Base-by-base conservation (phyloP, 306 rosid genomes). In the Cicer chorassanicum region DNA sequence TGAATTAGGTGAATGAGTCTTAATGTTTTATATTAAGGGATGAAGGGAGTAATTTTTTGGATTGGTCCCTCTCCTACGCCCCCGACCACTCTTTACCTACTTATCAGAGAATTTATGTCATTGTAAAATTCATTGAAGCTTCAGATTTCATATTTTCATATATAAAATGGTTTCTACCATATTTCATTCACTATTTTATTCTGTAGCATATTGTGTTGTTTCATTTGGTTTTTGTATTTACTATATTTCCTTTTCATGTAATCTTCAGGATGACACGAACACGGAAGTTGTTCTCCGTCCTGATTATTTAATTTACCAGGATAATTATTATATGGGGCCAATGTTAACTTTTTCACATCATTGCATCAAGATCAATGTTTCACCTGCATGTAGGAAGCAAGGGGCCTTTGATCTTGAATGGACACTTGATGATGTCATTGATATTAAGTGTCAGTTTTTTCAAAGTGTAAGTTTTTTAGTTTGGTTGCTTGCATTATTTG, bases 241-340 rank as follows among this genome's bases (percentile, higher is more conserved):
- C 61, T 66, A 57, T 59, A 15, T 21, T 76, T 71, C 43, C 60
- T 42, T 42, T 76, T 84, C 74, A 42, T 75, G 73, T 24, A 82
- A 80, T 84, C 54, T 80, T 76, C 92, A 93, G 98, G 97, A 86
- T 75, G 85, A 80, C 45, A n/a, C 43, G 69, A 75, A 85, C 63
- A 65, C 24, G 5, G 89, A 84, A 63, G 89, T 93, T 72, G 86
- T 93, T 72, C 96, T 93, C 56, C 80, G 66, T 86, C 97, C 98
- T 6, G 98, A 93, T 82, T 93, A 86, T 83, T 72, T 91, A 81
- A 55, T 81, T 73, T 93, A 86, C 81, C 87, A 84, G 79, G 94
- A 88, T 83, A 84, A 78, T 75, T 86, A 89, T 84, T 89, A 84
- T 76, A 72, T 77, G 42, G 89, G 83, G 41, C 80, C 92, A 44